phyloP scores from a whole-genome alignment of 225 moss, liverwort and hornwort species.

The Marchantia polymorpha region DNA sequence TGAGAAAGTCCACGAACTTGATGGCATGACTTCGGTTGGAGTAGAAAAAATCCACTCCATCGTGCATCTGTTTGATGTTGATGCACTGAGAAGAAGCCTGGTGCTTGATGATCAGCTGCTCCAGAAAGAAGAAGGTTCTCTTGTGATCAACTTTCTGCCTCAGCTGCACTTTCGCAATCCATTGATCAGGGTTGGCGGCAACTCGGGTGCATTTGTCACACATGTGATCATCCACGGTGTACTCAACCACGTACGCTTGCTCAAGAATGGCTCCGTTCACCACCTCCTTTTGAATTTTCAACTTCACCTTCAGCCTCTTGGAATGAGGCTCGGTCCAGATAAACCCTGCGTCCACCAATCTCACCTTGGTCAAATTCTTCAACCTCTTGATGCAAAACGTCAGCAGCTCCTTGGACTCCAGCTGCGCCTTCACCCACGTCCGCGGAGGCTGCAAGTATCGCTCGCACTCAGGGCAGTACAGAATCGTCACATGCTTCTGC shows the following conservation, averaged over 20 bases:
- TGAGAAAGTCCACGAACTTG: slow-evolving; percentile 84
- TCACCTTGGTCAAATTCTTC: slow-evolving; percentile 89
- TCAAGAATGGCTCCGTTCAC: slow-evolving; percentile 95
- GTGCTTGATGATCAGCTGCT: slow-evolving; percentile 94
- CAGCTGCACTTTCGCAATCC: slow-evolving; percentile 93
- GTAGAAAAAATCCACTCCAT: slow-evolving; percentile 90
- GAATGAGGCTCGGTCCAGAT: slow-evolving; percentile 99
- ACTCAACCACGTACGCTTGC: slow-evolving; percentile 88
- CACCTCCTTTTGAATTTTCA: slow-evolving; percentile 96
- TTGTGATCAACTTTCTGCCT: slow-evolving; percentile 98
- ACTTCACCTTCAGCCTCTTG: slow-evolving; percentile 88
- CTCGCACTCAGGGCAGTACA: slow-evolving; percentile 89
- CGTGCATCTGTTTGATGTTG: slow-evolving; percentile 96
- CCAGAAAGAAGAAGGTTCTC: slow-evolving; percentile 87
- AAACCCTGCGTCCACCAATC: slow-evolving; percentile 85
- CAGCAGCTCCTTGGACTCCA: slow-evolving; percentile 94
- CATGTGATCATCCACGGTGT: slow-evolving; percentile 92
- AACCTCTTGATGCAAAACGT: slow-evolving; percentile 88
- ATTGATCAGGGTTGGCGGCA: slow-evolving; percentile 97
- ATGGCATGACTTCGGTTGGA: slow-evolving; percentile 88
- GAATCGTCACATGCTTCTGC: slow-evolving; percentile 78
- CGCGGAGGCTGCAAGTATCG: slow-evolving; percentile 89
- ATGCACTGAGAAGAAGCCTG: slow-evolving; percentile 70
- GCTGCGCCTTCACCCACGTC: slow-evolving; percentile 93
- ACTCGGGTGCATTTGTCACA: slow-evolving; percentile 85